Conservation (phyloP, 768 basidiomycete genomes). For the Termitomyces sp. region DNA sequence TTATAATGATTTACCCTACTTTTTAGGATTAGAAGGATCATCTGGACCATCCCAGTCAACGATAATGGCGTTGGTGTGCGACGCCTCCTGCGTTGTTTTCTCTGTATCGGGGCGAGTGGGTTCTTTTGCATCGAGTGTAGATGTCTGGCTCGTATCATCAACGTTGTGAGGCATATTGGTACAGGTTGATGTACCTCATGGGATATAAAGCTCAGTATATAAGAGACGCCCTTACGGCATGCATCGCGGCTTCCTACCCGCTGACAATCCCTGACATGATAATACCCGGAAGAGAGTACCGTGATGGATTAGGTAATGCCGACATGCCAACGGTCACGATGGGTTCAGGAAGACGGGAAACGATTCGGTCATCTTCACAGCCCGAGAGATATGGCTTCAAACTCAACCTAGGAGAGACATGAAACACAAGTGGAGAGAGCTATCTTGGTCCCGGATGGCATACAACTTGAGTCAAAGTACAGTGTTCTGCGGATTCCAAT, state of each 20-base stretch:
- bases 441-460: too few relatives aligned
- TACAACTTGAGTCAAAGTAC: too few relatives aligned
- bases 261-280: not conserved
- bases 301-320: not conserved
- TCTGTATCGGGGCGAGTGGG: not conserved
- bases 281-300: not conserved
- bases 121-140: not conserved
- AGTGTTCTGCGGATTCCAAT: too few relatives aligned
- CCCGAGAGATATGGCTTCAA: too few relatives aligned
- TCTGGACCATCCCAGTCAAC: constrained; percentile 62
- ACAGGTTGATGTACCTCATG: not conserved
- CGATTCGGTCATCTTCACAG: not conserved
- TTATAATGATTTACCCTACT: constrained; percentile 24
- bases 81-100: not conserved
- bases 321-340: not conserved
- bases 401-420: not conserved
- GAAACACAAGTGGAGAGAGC: not conserved
- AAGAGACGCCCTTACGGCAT: not conserved
- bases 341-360: not conserved
- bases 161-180: constrained; percentile 4
- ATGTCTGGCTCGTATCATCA: not conserved
- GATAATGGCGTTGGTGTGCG: constrained; percentile 20
- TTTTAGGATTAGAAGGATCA: constrained; percentile 54
- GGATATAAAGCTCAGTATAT: not conserved
- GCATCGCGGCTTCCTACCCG: not conserved